A percentile compares a stretch with the other conserved stretches of the same genome.
Conservation (phyloP, 371 early-diverging fungal genomes). For the Encephalitozoon intestinalis region DNA sequence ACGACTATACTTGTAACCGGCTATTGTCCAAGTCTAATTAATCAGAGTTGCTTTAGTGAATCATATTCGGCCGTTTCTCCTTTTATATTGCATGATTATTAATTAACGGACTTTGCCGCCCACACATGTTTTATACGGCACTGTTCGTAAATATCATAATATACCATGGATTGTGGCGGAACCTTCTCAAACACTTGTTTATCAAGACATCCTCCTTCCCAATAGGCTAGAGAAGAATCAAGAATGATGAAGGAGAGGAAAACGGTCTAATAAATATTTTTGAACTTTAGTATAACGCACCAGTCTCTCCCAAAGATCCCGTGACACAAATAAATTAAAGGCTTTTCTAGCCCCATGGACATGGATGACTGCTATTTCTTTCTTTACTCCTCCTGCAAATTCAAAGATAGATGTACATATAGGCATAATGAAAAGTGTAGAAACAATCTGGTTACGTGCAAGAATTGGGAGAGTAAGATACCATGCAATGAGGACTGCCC, state of each 20-base stretch:
- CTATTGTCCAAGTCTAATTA: not conserved
- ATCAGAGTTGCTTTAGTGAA: not conserved
- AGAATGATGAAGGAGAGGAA: not conserved
- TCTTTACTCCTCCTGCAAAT: conserved; percentile 58
- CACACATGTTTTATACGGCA: conserved; percentile 20
- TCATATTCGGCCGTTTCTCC: not conserved
- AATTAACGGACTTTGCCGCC: not conserved
- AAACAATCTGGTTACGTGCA: conserved; percentile 50
- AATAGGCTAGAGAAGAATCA: not conserved
- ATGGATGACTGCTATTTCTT: conserved; percentile 62
- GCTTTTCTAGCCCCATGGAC: conserved; percentile 1
- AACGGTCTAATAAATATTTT: conserved; percentile 3
- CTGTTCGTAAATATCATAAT: conserved; percentile 20
- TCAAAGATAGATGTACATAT: conserved; percentile 48
- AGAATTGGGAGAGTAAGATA: conserved; percentile 46
- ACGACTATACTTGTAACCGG: not conserved
- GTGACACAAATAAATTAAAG: not conserved
- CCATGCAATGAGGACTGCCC: conserved; percentile 55
- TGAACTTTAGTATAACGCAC: not conserved
- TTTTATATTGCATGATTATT: not conserved
- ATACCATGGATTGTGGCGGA: conserved; percentile 9
- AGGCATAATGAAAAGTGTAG: conserved; percentile 56
- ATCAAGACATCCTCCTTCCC: not conserved
- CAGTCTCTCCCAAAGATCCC: not conserved
- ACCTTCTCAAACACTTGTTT: conserved; percentile 11